Conservation (phyloP, 2,329 filamentous ascomycete genomes). For the Amesomyces nigricolor region DNA sequence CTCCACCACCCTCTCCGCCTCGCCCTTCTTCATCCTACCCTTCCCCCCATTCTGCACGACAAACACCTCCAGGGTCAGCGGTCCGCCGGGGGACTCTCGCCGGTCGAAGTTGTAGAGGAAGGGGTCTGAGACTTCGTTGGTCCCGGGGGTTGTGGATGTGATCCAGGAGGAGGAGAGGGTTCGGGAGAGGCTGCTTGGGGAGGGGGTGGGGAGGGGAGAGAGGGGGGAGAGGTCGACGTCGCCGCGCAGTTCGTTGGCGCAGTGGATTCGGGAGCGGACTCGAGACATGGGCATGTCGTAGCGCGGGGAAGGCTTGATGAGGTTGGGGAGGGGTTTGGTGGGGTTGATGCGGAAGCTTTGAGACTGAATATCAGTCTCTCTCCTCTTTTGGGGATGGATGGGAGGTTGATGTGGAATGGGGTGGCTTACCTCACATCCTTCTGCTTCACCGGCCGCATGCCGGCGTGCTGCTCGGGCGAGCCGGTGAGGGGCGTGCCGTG, state of each 20-base stretch:
- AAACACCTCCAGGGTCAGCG: conserved; percentile 36
- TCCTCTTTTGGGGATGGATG: conserved; percentile 2
- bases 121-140: conserved; percentile 28
- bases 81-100: conserved; percentile 34
- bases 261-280: conserved; percentile 32
- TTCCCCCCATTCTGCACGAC: conserved; percentile 31
- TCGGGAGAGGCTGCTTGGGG: conserved; percentile 10
- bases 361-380: conserved; percentile 9
- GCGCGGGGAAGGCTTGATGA: conserved; percentile 34
- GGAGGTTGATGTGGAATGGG: neutral
- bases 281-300: conserved; percentile 27
- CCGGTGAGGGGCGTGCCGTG: conserved; percentile 18
- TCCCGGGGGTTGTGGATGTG: conserved; percentile 15
- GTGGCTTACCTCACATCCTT: conserved; percentile 32
- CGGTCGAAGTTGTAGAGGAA: conserved; percentile 43
- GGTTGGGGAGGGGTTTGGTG: conserved; percentile 30
- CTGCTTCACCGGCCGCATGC: conserved; percentile 33
- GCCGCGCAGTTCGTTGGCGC: conserved; percentile 35
- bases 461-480: conserved; percentile 29
- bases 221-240: conserved; percentile 30
- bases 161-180: neutral
- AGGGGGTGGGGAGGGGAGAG: neutral
- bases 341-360: neutral
- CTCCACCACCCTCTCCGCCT: conserved; percentile 42
- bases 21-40: conserved; percentile 20